Percentiles rank a stretch among this genome's conserved stretches.
Conservation (phyloP, 192 early-diverging fungal species). For the Lunasporangiospora selenospora region DNA sequence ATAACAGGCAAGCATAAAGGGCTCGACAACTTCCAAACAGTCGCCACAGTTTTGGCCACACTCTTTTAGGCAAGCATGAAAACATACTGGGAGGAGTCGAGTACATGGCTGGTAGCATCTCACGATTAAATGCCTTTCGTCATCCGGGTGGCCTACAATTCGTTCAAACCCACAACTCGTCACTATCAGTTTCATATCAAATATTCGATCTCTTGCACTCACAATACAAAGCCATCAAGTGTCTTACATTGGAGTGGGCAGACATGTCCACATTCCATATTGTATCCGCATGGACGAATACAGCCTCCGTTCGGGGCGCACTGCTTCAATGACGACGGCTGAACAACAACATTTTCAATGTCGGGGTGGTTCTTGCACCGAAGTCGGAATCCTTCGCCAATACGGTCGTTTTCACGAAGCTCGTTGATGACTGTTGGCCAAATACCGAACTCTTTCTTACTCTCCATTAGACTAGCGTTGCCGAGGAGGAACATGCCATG, state of each 20-base stretch:
- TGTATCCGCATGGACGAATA: constrained; percentile 40
- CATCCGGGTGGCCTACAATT: constrained; percentile 56
- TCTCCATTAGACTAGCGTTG: constrained; percentile 45
- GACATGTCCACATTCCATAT: constrained; percentile 59
- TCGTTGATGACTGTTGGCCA: constrained; percentile 54
- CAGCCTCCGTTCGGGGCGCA: constrained; percentile 63
- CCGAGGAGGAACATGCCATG: constrained; percentile 69
- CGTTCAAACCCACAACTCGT: not conserved
- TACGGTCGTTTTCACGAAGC: constrained; percentile 21
- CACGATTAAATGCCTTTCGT: constrained; percentile 47
- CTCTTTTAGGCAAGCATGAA: constrained; percentile 51
- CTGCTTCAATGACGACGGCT: constrained; percentile 32
- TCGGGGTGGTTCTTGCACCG: constrained; percentile 56
- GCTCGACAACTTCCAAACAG: constrained; percentile 19
- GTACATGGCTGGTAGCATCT: constrained; percentile 53
- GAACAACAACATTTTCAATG: constrained; percentile 17
- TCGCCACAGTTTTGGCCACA: constrained; percentile 61
- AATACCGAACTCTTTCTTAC: constrained; percentile 24
- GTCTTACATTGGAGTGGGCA: constrained; percentile 47
- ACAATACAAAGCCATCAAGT: not conserved
- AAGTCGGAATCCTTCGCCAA: constrained; percentile 55
- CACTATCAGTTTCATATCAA: not conserved
- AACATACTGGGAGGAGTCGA: constrained; percentile 46
- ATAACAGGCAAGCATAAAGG: constrained; percentile 26
- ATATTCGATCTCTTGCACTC: constrained; percentile 1